A percentile compares a stretch with the other conserved stretches of the same genome.
phyloP scores from a whole-genome alignment of 2,329 filamentous ascomycete genomes.

The Talaromyces rugulosus region DNA sequence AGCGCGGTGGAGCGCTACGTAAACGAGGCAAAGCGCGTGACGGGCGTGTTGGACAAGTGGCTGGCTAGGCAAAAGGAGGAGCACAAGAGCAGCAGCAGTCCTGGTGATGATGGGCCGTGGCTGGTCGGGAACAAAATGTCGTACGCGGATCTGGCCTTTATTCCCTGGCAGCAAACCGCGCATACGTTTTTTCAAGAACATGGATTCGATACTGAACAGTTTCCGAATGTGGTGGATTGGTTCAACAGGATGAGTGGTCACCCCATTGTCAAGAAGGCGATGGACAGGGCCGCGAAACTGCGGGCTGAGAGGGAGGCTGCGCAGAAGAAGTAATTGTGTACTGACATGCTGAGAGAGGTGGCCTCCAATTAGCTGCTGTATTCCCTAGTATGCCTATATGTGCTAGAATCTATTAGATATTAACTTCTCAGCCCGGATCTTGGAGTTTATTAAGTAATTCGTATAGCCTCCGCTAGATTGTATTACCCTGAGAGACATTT shows the following conservation, averaged over 20 bases:
- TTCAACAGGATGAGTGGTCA: not conserved
- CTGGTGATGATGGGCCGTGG: constrained; percentile 18
- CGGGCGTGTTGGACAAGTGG: constrained; percentile 8
- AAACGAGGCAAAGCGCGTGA: constrained; percentile 8
- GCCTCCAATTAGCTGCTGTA: no score
- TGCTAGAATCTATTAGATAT: no score
- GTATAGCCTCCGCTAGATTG: no score
- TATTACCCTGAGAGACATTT: no score
- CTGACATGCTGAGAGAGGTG: not conserved
- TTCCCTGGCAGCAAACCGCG: constrained; percentile 7
- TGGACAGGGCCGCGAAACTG: not conserved
- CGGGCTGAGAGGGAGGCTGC: not conserved
- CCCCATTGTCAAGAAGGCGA: not conserved
- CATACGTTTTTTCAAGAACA: not conserved
- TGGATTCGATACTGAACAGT: not conserved
- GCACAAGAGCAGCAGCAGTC: not conserved
- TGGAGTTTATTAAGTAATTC: no score
- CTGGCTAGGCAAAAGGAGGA: constrained; percentile 18
- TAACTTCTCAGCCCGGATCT: no score
- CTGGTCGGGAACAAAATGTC: constrained; percentile 20
- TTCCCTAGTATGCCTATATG: no score
- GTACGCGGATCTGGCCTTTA: constrained; percentile 9
- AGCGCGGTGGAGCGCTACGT: constrained; percentile 7
- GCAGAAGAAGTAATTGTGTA: not conserved
- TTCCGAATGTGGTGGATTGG: constrained; percentile 7